Conservation (phyloP, 768 basidiomycete species). For the Coprinopsis sp. region DNA sequence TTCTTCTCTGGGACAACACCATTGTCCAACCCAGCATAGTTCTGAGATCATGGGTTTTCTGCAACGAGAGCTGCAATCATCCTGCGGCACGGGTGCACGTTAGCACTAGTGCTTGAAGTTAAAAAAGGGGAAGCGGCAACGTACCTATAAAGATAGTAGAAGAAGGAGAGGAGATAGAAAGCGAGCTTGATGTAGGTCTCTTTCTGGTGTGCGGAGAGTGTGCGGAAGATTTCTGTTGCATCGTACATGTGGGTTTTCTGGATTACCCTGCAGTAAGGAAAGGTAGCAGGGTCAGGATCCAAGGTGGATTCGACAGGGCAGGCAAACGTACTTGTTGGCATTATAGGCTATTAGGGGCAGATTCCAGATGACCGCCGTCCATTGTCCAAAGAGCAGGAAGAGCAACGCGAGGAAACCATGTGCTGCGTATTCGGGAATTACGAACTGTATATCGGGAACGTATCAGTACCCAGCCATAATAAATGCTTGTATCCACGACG, state of each 20-base stretch:
- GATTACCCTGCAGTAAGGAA: conserved; percentile 57
- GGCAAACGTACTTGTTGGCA: conserved; percentile 78
- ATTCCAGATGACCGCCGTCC: conserved; percentile 89
- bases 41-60: conserved; percentile 12
- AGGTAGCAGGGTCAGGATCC: neutral
- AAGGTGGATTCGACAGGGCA: conserved; percentile 2
- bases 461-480: too few species aligned
- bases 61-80: conserved; percentile 12
- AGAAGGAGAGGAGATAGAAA: conserved; percentile 88
- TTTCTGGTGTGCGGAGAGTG: conserved; percentile 89
- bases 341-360: conserved; percentile 85
- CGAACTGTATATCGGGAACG: too few species aligned
- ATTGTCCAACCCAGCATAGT: too few species aligned
- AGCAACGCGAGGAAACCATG: conserved; percentile 87
- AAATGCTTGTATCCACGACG: too few species aligned
- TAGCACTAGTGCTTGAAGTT: neutral
- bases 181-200: conserved; percentile 95
- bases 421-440: conserved; percentile 91
- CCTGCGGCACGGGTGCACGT: neutral
- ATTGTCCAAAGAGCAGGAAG: conserved; percentile 93
- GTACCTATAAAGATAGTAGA: conserved; percentile 79
- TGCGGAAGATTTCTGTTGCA: conserved; percentile 98
- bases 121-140: neutral
- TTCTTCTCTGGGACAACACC: too few species aligned
- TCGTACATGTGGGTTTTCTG: conserved; percentile 98